Conservation (phyloP, 148 eudicot species). For the Tetragonia tetragonoides region DNA sequence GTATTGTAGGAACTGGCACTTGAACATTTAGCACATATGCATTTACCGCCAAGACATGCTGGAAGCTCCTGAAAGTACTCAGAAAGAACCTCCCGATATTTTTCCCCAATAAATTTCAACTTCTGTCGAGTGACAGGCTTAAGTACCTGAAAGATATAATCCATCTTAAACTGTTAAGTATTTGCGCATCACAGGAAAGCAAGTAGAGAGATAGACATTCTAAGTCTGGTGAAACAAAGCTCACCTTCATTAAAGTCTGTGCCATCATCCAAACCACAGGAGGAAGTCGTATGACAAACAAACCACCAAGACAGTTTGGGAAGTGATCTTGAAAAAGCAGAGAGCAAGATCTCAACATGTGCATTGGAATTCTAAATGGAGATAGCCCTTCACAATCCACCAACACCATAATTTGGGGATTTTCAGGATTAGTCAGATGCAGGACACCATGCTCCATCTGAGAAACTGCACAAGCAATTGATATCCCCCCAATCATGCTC, state of each 20-base stretch:
- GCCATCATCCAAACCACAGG: conserved; percentile 78
- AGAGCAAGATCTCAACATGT: conserved; percentile 71
- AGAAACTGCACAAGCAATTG: conserved; percentile 57
- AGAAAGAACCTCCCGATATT: conserved; percentile 46
- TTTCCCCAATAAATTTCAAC: conserved; percentile 58
- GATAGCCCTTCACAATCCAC: conserved; percentile 87
- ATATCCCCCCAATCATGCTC: not conserved
- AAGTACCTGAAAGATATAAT: conserved; percentile 46
- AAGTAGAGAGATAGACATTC: not conserved
- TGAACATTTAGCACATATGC: conserved; percentile 60
- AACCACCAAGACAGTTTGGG: conserved; percentile 69
- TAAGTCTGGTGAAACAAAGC: conserved; percentile 20
- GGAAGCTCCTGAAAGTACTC: conserved; percentile 61
- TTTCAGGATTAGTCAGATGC: conserved; percentile 54
- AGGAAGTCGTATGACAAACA: conserved; percentile 78
- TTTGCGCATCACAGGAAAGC: not conserved
- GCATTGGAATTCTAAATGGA: conserved; percentile 75
- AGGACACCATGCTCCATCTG: conserved; percentile 85
- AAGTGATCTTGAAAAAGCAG: conserved; percentile 79
- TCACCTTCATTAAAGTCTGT: conserved; percentile 80
- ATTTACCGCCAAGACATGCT: conserved; percentile 69
- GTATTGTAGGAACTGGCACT: conserved; percentile 24
- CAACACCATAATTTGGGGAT: conserved; percentile 66
- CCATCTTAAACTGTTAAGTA: not conserved
- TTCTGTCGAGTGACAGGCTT: conserved; percentile 73